Base-by-base conservation (phyloP, 23 red algal genomes). In the Cyanidium caldarium region DNA sequence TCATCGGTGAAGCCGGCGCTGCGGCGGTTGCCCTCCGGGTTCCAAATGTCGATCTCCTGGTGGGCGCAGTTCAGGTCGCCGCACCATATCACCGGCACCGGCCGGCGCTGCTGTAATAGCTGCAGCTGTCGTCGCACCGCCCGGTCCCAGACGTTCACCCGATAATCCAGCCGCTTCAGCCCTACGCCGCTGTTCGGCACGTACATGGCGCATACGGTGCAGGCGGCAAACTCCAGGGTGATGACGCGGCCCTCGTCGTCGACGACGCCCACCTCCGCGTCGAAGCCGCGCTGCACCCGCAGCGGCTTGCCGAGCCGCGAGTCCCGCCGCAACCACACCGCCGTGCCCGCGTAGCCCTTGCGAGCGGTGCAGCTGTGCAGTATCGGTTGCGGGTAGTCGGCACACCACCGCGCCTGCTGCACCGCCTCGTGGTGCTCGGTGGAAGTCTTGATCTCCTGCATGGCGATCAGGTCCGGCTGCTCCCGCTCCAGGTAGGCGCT, bases 1-100 rank as follows among this genome's bases (percentile, higher is more conserved):
- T 92, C 68, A 1, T 76, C 73, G 17, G 86, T 92, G 77, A 83
- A 80, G n/a, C 86, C 86, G 5, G 86, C 86, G 37, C 71, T 83
- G 42, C 81, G 75, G 37, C 61, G 40, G 46, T 83, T 83, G 13
- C 72, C 78, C 58, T 92, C 81, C 38, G 78, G 77, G 34, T 92
- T 61, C 44, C 76, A 80, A 41, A 83, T 92, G 58, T 92, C 86
- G 65, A 92, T 92, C 25, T 84, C 86, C 66, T 78, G 51, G 23
- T 61, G 51, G 51, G 51, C 51, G 51, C 51, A 61, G 51, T 7
- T 61, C 51, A 7, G 21, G 51, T 61, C 51, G 21, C 51, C 21
- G 51, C 51, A 61, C 51, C 51, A 61, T 16, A 25, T 61, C 40
- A 61, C 21, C n/a, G 51, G 51, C 31, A 28, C 31, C 51, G 7